Evolutionary conservation across 495 filamentous ascomycete species (phyloP).

Genomic region (Evernia prunastri): DNA sequence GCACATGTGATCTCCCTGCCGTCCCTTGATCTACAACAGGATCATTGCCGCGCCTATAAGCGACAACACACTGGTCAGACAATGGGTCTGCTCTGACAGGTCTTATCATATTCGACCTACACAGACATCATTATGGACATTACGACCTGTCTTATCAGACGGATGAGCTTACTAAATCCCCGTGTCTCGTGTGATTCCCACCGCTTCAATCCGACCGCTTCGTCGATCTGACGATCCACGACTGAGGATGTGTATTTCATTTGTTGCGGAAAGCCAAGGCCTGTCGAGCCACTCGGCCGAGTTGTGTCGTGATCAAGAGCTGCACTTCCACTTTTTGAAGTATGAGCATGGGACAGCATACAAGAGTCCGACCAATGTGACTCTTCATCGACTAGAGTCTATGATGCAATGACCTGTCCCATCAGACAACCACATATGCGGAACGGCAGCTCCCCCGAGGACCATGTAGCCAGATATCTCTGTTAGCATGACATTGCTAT

Average conservation of each 20-base stretch:
- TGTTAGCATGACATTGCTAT: neutral
- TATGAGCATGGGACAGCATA: neutral
- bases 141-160: neutral
- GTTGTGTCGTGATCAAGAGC: neutral
- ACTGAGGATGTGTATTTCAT: neutral
- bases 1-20: neutral
- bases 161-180: neutral
- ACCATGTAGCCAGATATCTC: neutral
- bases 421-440: neutral
- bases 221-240: neutral
- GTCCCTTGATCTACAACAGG: neutral
- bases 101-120: neutral
- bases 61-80: neutral
- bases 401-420: neutral
- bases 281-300: neutral
- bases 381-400: neutral
- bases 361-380: neutral
- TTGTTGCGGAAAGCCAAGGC: neutral
- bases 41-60: slow-evolving; percentile 7
- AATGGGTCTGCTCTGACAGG: neutral
- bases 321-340: neutral
- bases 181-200: neutral
- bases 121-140: neutral
- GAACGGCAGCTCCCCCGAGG: neutral
- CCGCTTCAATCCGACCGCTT: neutral